Base-by-base conservation (phyloP, 2,329 filamentous ascomycete genomes). In the Fusarium mundagurra region DNA sequence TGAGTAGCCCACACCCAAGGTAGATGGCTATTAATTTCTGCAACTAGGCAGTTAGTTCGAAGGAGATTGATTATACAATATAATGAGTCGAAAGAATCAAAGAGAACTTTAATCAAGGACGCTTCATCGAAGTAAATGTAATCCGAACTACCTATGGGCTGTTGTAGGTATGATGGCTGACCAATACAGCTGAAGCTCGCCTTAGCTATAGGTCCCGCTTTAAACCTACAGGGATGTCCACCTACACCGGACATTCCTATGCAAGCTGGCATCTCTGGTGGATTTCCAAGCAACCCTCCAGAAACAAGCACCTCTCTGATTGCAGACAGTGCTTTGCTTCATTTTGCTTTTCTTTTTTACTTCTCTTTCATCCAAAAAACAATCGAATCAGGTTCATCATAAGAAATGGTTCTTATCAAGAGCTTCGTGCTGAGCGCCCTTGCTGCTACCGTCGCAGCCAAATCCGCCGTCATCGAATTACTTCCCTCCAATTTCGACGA, bases 401-500 rank as follows among this genome's bases (percentile, higher is more conserved):
- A 63, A 77, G 81, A 72, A 77, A 89, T 90, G 88, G 88, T 90
- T 79, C 83, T 89, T 64, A 76, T 92, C 76, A 91, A 90, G 86
- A 88, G 87, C 85, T 85, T 92, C 79, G 82, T 90, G 83, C 83
- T 91, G 82, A 84, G 86, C 75, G 86, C 87, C 71, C 83, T 92
- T 50, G 85, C 88, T 61, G 84, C 86, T 73, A 85, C 84, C 36
- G 90, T 88, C 66, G 86, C 90, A 69, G 92, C 93, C 79, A 91
- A 92, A 79, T 96, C 94, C 64, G 93, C 94, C 64, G 96, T 99
- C 74, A 88, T 97, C 78, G 96, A 98, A 83, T 92, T 99, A 71
- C 91, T 93, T 69, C 95, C 96, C 64, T 87, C 87, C 79, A 99
- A 98, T 88, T 99, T 99, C 83, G 96, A 98, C 87, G 86, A 92